A percentile compares a stretch with the other conserved stretches of the same genome.
Evolutionary conservation across 2,329 filamentous ascomycete species (phyloP).

Genomic region (Zasmidium angulare): DNA sequence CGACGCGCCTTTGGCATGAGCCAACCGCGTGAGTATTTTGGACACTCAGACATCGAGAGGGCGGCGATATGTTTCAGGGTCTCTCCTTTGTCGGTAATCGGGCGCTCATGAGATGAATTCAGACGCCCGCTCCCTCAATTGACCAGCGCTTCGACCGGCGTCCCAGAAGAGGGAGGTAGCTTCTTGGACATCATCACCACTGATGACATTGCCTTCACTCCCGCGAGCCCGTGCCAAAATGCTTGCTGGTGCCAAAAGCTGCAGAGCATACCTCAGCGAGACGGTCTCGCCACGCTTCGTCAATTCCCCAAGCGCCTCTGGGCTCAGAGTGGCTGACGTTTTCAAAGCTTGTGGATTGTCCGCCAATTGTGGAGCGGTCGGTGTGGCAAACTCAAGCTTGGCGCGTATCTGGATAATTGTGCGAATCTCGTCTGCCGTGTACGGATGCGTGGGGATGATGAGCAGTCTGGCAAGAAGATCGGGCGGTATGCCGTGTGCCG

Average conservation of each 20-base stretch:
- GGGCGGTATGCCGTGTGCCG: conserved; percentile 89
- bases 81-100: neutral
- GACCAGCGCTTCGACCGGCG: conserved; percentile 47
- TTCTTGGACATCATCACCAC: conserved; percentile 57
- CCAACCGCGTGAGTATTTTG: neutral
- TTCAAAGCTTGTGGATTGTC: conserved; percentile 53
- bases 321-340: conserved; percentile 75
- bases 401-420: conserved; percentile 84
- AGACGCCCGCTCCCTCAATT: conserved; percentile 31
- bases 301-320: conserved; percentile 83
- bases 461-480: conserved; percentile 92
- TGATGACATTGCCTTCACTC: conserved; percentile 40
- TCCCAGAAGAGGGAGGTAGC: conserved; percentile 50
- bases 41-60: too few species aligned
- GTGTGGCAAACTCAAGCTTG: conserved; percentile 37
- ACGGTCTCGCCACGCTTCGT: conserved; percentile 84
- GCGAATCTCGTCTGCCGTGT: conserved; percentile 85
- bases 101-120: conserved; percentile 38
- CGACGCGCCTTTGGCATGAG: neutral
- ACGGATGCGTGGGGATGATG: conserved; percentile 92
- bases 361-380: conserved; percentile 34
- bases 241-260: conserved; percentile 84
- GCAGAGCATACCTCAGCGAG: conserved; percentile 87
- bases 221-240: conserved; percentile 77
- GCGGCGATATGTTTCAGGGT: neutral